phyloP scores from a whole-genome alignment of 2,329 filamentous ascomycete genomes.

The Coleophoma eucalyptorum region DNA sequence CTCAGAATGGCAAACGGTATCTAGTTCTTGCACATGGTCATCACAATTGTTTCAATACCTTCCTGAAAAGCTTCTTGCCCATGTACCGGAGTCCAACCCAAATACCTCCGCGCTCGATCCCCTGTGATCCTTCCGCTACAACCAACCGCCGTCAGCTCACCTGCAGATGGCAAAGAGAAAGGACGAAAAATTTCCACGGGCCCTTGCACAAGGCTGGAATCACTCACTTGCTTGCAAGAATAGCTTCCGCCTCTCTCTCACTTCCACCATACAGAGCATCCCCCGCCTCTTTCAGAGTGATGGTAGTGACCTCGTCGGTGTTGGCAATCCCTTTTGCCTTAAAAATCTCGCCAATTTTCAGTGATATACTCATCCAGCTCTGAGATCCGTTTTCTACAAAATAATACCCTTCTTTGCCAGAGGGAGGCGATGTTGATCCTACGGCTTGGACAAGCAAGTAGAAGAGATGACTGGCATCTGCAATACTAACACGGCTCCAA shows the following conservation, averaged over 20 bases:
- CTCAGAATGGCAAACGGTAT: neutral
- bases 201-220: neutral
- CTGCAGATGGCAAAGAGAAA: neutral
- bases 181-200: neutral
- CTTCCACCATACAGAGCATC: slow-evolving; percentile 16
- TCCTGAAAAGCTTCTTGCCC: slow-evolving; percentile 12
- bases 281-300: slow-evolving; percentile 26
- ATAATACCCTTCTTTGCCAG: slow-evolving; percentile 34
- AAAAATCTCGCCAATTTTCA: slow-evolving; percentile 30
- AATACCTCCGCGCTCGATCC: slow-evolving; percentile 10
- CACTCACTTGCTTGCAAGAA: slow-evolving; percentile 27
- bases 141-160: neutral
- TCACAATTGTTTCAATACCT: slow-evolving; percentile 21
- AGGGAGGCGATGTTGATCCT: slow-evolving; percentile 23
- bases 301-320: slow-evolving; percentile 19
- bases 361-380: slow-evolving; percentile 34
- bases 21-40: slow-evolving; percentile 4
- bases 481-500: slow-evolving; percentile 42
- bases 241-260: slow-evolving; percentile 28
- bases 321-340: slow-evolving; percentile 26
- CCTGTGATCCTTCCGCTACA: slow-evolving; percentile 15
- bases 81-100: slow-evolving; percentile 13
- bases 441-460: slow-evolving; percentile 30
- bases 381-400: slow-evolving; percentile 37
- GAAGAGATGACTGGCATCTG: slow-evolving; percentile 38